Evolutionary conservation across 108 stramenopile genomes (phyloP).

Genomic region (Nitzschia inconspicua): DNA sequence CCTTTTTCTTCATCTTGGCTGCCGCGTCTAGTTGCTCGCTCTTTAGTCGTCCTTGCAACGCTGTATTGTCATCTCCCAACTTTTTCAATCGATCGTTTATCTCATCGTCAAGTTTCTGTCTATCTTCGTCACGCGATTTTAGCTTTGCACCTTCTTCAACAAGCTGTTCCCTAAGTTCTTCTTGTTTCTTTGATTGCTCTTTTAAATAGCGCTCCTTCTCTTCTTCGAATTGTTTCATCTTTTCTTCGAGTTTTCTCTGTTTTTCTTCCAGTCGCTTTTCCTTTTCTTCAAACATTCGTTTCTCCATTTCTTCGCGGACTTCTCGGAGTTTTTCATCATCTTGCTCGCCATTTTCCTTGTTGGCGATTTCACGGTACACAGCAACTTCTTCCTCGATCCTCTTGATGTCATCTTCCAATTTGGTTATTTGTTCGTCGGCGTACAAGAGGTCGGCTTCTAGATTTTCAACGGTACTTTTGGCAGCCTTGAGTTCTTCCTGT

Average conservation of each 20-base stretch:
- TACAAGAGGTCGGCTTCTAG: slow-evolving; percentile 25
- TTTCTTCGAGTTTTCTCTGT: slow-evolving; percentile 12
- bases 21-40: slow-evolving; percentile 28
- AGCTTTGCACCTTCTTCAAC: slow-evolving; percentile 5
- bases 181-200: slow-evolving; percentile 15
- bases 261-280: slow-evolving; percentile 23
- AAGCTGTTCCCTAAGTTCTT: slow-evolving; percentile 8
- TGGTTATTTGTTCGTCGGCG: slow-evolving; percentile 28
- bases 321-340: slow-evolving; percentile 11
- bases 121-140: background rate
- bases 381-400: slow-evolving; percentile 25
- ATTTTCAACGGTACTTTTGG: slow-evolving; percentile 12
- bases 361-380: slow-evolving; percentile 22
- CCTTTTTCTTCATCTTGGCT: slow-evolving; percentile 17
- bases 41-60: slow-evolving; percentile 26
- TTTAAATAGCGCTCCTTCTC: slow-evolving; percentile 3
- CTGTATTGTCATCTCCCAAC: slow-evolving; percentile 17
- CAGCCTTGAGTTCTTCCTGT: slow-evolving; percentile 10
- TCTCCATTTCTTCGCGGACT: slow-evolving; percentile 15
- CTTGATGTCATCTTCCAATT: slow-evolving; percentile 23
- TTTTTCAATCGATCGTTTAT: slow-evolving; percentile 8
- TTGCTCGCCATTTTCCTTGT: slow-evolving; percentile 9
- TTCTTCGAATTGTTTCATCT: slow-evolving; percentile 23
- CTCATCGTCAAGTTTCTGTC: slow-evolving; percentile 4
- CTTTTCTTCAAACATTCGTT: slow-evolving; percentile 22